Percentiles rank a stretch among this genome's conserved stretches.
Conservation (phyloP, 768 basidiomycete genomes). For the Boletus vinaceobasis region DNA sequence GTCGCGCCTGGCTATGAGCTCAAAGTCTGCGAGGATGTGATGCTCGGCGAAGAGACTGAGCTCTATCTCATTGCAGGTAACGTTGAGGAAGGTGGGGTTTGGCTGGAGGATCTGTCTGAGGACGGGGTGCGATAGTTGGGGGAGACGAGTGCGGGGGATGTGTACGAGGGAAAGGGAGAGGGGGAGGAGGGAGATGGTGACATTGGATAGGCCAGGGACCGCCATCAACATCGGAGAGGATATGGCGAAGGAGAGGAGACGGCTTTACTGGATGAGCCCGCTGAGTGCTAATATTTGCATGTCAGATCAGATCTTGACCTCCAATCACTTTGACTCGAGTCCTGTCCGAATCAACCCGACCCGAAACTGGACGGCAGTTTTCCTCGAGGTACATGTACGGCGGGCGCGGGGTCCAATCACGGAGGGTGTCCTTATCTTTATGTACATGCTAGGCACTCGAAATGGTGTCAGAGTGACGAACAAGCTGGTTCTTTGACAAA, state of each 20-base stretch:
- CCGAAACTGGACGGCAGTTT: neutral
- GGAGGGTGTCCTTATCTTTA: constrained; percentile 8
- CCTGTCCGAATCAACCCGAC: neutral
- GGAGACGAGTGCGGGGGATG: constrained; percentile 67
- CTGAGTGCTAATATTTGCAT: constrained; percentile 13
- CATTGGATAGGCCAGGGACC: constrained; percentile 26
- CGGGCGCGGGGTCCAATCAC: neutral
- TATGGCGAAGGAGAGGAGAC: constrained; percentile 9
- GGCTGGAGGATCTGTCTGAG: constrained; percentile 69
- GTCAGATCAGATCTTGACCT: constrained; percentile 10
- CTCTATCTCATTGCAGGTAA: constrained; percentile 78
- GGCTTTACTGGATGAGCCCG: neutral
- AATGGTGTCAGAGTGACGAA: too few species aligned
- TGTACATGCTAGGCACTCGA: neutral
- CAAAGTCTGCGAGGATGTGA: constrained; percentile 54
- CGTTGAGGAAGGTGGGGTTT: constrained; percentile 63
- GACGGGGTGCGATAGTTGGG: constrained; percentile 54
- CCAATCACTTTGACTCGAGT: neutral
- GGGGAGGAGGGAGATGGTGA: constrained; percentile 70
- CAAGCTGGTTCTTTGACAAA: too few species aligned
- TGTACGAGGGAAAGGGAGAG: constrained; percentile 70
- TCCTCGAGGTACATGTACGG: neutral
- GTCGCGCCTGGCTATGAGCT: constrained; percentile 56
- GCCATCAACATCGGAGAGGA: constrained; percentile 23
- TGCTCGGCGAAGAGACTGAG: constrained; percentile 71